phyloP scores from a whole-genome alignment of 805 yeast species.

The Candida taoyuanica region DNA sequence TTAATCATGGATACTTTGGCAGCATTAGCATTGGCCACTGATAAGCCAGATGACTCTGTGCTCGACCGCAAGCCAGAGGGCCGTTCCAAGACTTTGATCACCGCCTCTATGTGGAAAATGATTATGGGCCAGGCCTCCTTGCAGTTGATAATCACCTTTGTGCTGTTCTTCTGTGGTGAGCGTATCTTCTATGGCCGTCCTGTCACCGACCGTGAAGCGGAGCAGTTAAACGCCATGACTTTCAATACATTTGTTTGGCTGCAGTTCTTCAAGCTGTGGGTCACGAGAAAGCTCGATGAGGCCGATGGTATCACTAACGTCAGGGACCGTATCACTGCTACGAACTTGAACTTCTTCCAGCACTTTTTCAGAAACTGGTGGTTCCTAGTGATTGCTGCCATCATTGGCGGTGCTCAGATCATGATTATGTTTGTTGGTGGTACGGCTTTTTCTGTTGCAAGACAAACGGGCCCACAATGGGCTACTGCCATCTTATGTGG shows the following conservation, averaged over 20 bases:
- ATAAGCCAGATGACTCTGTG: conserved; percentile 83
- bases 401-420: conserved; percentile 82
- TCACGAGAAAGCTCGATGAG: conserved; percentile 86
- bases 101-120: conserved; percentile 98
- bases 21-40: conserved; percentile 95
- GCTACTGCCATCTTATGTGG: conserved; percentile 31
- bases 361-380: conserved; percentile 80
- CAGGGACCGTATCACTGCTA: conserved; percentile 51
- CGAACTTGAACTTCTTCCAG: conserved; percentile 76
- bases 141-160: conserved; percentile 78
- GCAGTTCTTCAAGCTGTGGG: conserved; percentile 90
- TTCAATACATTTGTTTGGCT: conserved; percentile 97
- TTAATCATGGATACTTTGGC: conserved; percentile 98
- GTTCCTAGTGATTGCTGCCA: conserved; percentile 62
- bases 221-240: conserved; percentile 75
- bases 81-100: conserved; percentile 69
- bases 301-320: conserved; percentile 62
- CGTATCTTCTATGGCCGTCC: conserved; percentile 44
- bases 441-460: conserved; percentile 79
- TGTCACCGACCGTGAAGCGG: conserved; percentile 40
- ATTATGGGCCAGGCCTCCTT: conserved; percentile 78
- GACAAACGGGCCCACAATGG: conserved; percentile 87
- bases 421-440: conserved; percentile 97
- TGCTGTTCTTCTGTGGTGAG: conserved; percentile 74
- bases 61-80: conserved; percentile 82